phyloP scores from a whole-genome alignment of 2,329 filamentous ascomycete genomes.

The Arachnomyces sp. region DNA sequence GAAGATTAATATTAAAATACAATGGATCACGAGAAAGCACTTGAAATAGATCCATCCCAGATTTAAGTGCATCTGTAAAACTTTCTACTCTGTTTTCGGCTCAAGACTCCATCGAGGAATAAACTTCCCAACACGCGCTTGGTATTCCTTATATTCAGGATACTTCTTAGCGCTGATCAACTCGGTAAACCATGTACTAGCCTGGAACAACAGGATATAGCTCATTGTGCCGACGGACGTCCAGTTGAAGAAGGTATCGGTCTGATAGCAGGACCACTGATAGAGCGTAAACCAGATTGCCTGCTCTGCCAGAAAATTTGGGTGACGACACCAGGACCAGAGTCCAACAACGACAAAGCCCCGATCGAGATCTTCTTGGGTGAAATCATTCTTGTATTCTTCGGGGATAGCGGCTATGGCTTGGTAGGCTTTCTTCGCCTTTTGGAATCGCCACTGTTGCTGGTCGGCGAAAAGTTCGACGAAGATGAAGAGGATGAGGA shows the following conservation, averaged over 20 bases:
- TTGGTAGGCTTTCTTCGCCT: constrained; percentile 69
- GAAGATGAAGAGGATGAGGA: constrained; percentile 51
- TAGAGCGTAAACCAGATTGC: constrained; percentile 82
- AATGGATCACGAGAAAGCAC: too few relatives aligned
- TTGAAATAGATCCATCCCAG: neutral
- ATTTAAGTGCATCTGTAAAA: neutral
- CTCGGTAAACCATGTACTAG: constrained; percentile 83
- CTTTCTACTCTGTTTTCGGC: constrained; percentile 16
- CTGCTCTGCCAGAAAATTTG: constrained; percentile 92
- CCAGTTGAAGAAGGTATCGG: constrained; percentile 69
- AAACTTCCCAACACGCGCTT: constrained; percentile 74
- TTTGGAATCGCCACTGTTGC: constrained; percentile 87
- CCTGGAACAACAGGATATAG: constrained; percentile 78
- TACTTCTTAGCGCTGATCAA: constrained; percentile 74
- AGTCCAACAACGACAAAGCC: constrained; percentile 81
- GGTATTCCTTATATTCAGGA: constrained; percentile 77
- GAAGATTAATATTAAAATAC: constrained; percentile 2
- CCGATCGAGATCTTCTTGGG: constrained; percentile 71
- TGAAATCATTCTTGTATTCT: constrained; percentile 44
- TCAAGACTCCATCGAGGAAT: constrained; percentile 50
- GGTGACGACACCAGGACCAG: constrained; percentile 83
- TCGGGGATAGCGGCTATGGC: constrained; percentile 62
- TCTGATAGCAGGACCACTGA: constrained; percentile 74
- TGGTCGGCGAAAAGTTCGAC: constrained; percentile 77
- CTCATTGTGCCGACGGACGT: constrained; percentile 60